A percentile compares a stretch with the other conserved stretches of the same genome.
These are phyloP conservation scores for Neurospora tetrasperma DNA, from an alignment of 495 filamentous ascomycete genomes.

Conservation along the genomic window DNA sequence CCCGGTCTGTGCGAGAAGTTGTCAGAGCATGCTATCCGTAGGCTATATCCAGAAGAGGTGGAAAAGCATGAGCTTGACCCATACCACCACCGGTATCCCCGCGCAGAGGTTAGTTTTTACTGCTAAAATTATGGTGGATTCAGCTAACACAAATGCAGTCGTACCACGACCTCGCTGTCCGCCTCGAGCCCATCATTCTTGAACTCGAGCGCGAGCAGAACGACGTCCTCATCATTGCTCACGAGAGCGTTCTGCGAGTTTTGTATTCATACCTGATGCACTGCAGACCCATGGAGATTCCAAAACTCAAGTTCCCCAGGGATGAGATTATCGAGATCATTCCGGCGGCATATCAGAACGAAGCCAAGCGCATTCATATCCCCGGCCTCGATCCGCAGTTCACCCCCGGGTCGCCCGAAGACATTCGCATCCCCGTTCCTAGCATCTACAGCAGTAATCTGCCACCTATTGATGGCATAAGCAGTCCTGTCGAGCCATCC, in stretches of 20 bases:
- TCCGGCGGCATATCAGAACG: conserved; percentile 93
- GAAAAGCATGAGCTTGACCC: conserved; percentile 88
- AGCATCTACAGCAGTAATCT: conserved; percentile 16
- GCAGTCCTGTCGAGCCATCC: conserved; percentile 22
- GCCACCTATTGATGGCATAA: conserved; percentile 25
- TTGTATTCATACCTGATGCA: conserved; percentile 98
- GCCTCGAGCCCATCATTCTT: conserved; percentile 96
- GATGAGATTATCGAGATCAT: conserved; percentile 99
- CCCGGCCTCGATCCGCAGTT: conserved; percentile 37
- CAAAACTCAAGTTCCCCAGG: conserved; percentile 83
- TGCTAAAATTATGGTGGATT: background rate
- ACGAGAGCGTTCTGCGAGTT: conserved; percentile 92
- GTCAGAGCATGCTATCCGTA: conserved; percentile 61
- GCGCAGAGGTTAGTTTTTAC: conserved; percentile 63
- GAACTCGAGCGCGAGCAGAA: conserved; percentile 96
- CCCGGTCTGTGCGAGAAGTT: conserved; percentile 93
- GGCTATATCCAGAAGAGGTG: conserved; percentile 79
- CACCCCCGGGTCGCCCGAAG: conserved; percentile 64
- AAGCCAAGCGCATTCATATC: conserved; percentile 69
- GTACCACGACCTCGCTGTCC: conserved; percentile 95
- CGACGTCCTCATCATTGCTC: conserved; percentile 93
- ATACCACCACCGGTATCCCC: conserved; percentile 93
- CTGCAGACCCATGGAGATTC: conserved; percentile 93
- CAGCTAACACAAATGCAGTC: conserved; percentile 46
- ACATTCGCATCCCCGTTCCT: conserved; percentile 72